phyloP scores from a whole-genome alignment of 2,329 filamentous ascomycete species.

The Sarocladium brachiariae region DNA sequence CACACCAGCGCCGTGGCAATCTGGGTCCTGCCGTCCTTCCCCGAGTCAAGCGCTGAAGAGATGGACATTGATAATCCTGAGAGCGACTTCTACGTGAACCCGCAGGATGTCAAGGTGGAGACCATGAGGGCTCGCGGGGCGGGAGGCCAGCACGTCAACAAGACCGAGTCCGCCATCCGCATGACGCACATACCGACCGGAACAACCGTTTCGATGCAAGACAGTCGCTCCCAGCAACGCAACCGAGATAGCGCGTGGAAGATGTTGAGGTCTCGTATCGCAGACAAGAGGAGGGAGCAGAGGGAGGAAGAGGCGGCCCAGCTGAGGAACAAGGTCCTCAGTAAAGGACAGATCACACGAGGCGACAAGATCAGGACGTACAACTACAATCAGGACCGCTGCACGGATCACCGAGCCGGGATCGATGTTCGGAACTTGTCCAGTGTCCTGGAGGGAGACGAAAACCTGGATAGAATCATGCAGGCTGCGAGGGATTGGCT shows the following conservation, averaged over 20 bases:
- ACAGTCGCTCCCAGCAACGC: conserved; percentile 80
- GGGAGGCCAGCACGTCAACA: conserved; percentile 97
- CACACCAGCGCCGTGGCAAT: conserved; percentile 92
- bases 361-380: conserved; percentile 94
- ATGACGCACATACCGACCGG: conserved; percentile 86
- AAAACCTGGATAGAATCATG: conserved; percentile 68
- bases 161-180: conserved; percentile 91
- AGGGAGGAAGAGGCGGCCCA: conserved; percentile 73
- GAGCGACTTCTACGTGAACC: conserved; percentile 86
- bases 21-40: conserved; percentile 82
- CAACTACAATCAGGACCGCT: conserved; percentile 47
- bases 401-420: conserved; percentile 5
- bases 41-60: conserved; percentile 46
- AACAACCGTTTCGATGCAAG: conserved; percentile 85
- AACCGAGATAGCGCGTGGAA: conserved; percentile 87
- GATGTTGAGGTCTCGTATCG: conserved; percentile 73
- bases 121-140: conserved; percentile 90
- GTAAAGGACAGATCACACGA: conserved; percentile 74
- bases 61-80: conserved; percentile 72
- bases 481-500: conserved; percentile 72
- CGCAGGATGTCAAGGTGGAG: conserved; percentile 74
- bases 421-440: conserved; percentile 73
- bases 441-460: conserved; percentile 68
- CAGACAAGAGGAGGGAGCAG: conserved; percentile 71
- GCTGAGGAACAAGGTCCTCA: conserved; percentile 71